Conservation (phyloP, 129 eudicot species). For the Smallanthus sonchifolius region DNA sequence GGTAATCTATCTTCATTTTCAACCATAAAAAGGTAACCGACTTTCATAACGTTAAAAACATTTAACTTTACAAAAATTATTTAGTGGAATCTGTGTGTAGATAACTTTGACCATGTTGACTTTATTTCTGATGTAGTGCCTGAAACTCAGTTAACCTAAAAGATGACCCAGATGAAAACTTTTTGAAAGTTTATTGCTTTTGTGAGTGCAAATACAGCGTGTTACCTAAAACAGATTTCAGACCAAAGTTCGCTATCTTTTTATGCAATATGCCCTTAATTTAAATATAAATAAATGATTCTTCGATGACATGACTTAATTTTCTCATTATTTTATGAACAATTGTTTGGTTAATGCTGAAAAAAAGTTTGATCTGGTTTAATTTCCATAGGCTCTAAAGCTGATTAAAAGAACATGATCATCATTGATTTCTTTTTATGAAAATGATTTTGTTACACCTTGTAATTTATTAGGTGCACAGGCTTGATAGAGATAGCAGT, state of each 20-base stretch:
- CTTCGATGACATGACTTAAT: background rate
- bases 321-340: background rate
- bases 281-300: background rate
- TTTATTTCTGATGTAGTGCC: background rate
- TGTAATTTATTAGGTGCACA: conserved; percentile 73
- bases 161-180: background rate
- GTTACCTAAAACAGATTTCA: background rate
- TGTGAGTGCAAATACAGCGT: background rate
- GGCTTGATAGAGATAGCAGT: conserved; percentile 99
- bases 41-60: background rate
- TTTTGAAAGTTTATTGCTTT: background rate
- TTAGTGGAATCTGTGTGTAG: background rate
- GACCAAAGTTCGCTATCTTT: background rate
- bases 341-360: background rate
- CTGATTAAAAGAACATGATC: background rate
- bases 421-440: background rate
- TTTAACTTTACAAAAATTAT: background rate
- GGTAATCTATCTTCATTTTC: background rate
- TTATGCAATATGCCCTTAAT: background rate
- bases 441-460: conserved; percentile 20
- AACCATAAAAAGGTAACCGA: background rate
- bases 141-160: background rate
- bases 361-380: background rate
- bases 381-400: background rate
- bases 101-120: background rate